Evolutionary conservation across 192 early-diverging fungal species (phyloP).

Genomic region (Oehlia diaphana): DNA sequence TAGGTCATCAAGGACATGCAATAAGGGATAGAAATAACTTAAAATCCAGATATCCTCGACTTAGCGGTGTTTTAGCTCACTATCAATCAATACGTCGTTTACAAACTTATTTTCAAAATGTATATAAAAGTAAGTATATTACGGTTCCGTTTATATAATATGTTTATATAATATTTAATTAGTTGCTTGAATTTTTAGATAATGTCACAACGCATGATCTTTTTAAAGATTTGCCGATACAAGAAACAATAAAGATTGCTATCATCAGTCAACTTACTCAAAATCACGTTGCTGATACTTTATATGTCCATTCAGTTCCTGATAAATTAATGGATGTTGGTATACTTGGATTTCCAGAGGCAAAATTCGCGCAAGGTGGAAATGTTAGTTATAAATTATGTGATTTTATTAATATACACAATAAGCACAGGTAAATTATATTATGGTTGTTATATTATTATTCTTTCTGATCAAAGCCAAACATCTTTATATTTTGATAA

Average conservation of each 20-base stretch:
- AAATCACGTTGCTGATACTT: slow-evolving; percentile 50
- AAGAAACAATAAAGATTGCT: slow-evolving; percentile 57
- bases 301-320: slow-evolving; percentile 55
- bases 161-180: background rate
- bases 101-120: background rate
- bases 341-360: slow-evolving; percentile 38
- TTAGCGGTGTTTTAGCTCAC: slow-evolving; percentile 58
- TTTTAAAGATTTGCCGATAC: slow-evolving; percentile 45
- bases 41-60: slow-evolving; percentile 69
- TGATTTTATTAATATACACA: slow-evolving; percentile 67
- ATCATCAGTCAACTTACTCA: slow-evolving; percentile 52
- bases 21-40: slow-evolving; percentile 66
- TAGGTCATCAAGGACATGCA: slow-evolving; percentile 61
- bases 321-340: slow-evolving; percentile 46
- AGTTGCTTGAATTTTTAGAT: background rate
- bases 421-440: slow-evolving; percentile 57
- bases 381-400: slow-evolving; percentile 64
- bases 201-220: slow-evolving; percentile 37
- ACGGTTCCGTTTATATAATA: background rate
- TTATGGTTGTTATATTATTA: background rate
- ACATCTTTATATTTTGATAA: background rate
- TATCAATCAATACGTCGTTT: background rate
- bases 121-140: slow-evolving; percentile 16
- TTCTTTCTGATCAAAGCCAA: background rate
- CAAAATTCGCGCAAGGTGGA: slow-evolving; percentile 65